These are phyloP conservation scores for Paramecium primaurelia DNA, from an alignment of 73 alveolate genomes.

Conservation along the genomic window DNA sequence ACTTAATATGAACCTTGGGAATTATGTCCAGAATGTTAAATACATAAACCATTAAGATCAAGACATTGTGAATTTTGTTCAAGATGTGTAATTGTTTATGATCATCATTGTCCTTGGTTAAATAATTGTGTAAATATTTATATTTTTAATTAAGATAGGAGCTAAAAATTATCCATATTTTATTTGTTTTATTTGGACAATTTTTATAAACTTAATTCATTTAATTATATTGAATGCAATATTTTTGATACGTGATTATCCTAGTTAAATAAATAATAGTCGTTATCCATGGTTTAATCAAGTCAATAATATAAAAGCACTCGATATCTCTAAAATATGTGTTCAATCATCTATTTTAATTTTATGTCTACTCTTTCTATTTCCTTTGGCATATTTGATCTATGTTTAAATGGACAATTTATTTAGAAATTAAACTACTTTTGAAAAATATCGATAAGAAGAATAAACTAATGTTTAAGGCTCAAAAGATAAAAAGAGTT, in stretches of 20 bases:
- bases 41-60: conserved; percentile 44
- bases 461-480: neutral
- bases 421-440: neutral
- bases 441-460: conserved; percentile 23
- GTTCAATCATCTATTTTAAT: neutral
- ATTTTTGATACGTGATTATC: neutral
- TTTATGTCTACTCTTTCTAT: neutral
- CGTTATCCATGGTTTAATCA: conserved; percentile 3
- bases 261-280: neutral
- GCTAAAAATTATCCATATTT: conserved; percentile 53
- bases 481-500: neutral
- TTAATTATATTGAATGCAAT: neutral
- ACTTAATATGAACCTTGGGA: conserved; percentile 55
- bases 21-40: conserved; percentile 10
- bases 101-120: conserved; percentile 88
- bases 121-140: conserved; percentile 68
- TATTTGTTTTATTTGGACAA: conserved; percentile 1
- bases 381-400: neutral
- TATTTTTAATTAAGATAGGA: conserved; percentile 63
- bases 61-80: conserved; percentile 53
- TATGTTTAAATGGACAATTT: conserved; percentile 8
- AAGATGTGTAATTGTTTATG: conserved; percentile 59
- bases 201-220: neutral
- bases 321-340: neutral
- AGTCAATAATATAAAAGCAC: neutral